Percentiles rank a stretch among this genome's conserved stretches.
Conservation (phyloP, 805 yeast genomes). For the Lipomyces mesembrius region DNA sequence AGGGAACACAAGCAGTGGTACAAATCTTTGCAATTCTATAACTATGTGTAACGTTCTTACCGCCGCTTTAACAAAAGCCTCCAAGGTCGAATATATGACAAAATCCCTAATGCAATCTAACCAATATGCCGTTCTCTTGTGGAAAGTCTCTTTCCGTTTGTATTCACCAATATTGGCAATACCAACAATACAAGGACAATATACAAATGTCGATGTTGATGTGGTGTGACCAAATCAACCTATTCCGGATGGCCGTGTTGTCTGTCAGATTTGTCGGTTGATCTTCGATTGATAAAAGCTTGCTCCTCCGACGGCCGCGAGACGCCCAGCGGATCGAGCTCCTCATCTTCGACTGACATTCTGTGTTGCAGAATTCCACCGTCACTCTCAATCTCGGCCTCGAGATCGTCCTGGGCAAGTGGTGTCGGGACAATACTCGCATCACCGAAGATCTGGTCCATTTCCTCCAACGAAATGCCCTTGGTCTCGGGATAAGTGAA, state of each 20-base stretch:
- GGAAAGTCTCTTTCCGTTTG: neutral
- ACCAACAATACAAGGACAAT: neutral
- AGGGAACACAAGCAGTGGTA: neutral
- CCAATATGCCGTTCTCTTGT: neutral
- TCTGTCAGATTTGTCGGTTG: neutral
- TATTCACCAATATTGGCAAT: neutral
- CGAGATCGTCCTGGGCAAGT: slow-evolving; percentile 26
- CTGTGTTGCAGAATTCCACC: slow-evolving; percentile 31
- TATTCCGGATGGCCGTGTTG: neutral
- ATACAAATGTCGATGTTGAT: neutral
- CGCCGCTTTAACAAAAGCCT: neutral
- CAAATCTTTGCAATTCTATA: neutral
- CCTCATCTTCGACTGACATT: slow-evolving; percentile 1
- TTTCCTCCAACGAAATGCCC: slow-evolving; percentile 85
- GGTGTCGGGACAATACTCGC: slow-evolving; percentile 42
- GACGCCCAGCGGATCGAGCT: neutral
- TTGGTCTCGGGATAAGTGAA: slow-evolving; percentile 86
- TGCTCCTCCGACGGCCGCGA: slow-evolving; percentile 26
- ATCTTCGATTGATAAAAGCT: slow-evolving; percentile 17
- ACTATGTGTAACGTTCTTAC: neutral
- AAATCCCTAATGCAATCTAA: neutral
- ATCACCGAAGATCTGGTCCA: slow-evolving; percentile 88
- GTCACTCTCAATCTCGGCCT: slow-evolving; percentile 38
- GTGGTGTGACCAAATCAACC: neutral
- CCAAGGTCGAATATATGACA: neutral